These are phyloP conservation scores for Ceriops zippeliana DNA, from an alignment of 345 rosid species.

Conservation along the genomic window DNA sequence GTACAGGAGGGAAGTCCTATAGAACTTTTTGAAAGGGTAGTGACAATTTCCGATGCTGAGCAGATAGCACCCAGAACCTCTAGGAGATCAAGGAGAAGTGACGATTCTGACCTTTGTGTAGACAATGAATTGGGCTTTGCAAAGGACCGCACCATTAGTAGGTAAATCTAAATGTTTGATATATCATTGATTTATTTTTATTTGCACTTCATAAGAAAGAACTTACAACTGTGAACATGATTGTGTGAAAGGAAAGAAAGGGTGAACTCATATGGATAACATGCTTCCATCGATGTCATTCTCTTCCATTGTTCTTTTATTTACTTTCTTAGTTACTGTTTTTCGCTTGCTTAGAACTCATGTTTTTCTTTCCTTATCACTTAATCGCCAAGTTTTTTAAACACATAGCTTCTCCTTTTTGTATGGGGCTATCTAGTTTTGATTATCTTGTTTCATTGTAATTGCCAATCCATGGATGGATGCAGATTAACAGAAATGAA, in stretches of 20 bases:
- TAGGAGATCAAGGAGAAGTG: conserved; percentile 72
- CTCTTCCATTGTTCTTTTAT: too few species aligned
- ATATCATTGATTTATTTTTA: not conserved
- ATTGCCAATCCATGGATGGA: not conserved
- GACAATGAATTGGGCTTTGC: conserved; percentile 97
- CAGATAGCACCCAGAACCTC: conserved; percentile 77
- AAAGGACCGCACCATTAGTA: conserved; percentile 93
- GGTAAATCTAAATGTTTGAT: conserved; percentile 36
- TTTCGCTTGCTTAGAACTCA: too few species aligned
- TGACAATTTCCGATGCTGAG: conserved; percentile 76
- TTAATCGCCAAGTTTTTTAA: not conserved
- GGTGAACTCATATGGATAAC: too few species aligned
- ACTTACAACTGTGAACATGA: too few species aligned
- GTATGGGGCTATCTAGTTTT: too few species aligned
- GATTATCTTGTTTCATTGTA: not conserved
- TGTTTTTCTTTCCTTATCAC: too few species aligned
- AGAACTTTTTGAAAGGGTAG: conserved; percentile 62
- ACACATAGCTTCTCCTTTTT: too few species aligned
- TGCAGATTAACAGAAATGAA: conserved; percentile 94
- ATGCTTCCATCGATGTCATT: too few species aligned
- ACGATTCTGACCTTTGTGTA: conserved; percentile 75
- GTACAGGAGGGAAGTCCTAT: conserved; percentile 74
- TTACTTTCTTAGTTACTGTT: too few species aligned
- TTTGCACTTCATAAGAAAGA: too few species aligned
- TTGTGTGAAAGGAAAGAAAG: too few species aligned